Conservation (phyloP, 2,329 filamentous ascomycete genomes). For the Colletotrichum zoysiae region DNA sequence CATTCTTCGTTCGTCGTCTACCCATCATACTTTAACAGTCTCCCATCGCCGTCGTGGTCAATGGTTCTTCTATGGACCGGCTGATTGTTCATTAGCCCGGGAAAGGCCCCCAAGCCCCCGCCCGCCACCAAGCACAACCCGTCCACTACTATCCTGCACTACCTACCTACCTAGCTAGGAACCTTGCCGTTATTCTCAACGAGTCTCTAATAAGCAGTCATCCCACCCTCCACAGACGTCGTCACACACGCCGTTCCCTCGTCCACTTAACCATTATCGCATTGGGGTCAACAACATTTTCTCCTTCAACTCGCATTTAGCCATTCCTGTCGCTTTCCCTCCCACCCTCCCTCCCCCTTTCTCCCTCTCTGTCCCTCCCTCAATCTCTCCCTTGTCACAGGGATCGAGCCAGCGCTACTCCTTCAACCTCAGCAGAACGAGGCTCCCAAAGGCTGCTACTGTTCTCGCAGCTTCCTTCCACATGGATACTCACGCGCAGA, state of each 20-base stretch:
- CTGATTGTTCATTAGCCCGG: neutral
- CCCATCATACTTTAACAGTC: neutral
- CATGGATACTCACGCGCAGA: conserved; percentile 14
- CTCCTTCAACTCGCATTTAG: neutral
- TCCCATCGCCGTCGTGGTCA: neutral
- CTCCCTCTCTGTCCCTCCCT: neutral
- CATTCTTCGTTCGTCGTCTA: neutral
- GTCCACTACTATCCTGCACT: neutral
- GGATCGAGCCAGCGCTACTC: neutral
- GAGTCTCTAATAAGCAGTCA: conserved; percentile 8
- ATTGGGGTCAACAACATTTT: neutral
- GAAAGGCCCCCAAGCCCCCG: neutral
- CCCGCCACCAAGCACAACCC: neutral
- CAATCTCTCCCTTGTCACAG: neutral
- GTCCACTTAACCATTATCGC: neutral
- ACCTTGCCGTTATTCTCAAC: neutral
- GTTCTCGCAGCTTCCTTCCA: neutral
- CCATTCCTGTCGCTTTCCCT: neutral
- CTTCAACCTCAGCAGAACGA: neutral
- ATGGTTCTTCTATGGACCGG: neutral
- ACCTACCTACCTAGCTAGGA: neutral
- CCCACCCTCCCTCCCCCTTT: too few species aligned
- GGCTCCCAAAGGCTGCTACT: neutral
- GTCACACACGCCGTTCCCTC: neutral
- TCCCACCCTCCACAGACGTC: conserved; percentile 5